These are phyloP conservation scores for Wickerhamiella alocasiicola DNA, from an alignment of 805 yeast genomes.

Conservation along the genomic window DNA sequence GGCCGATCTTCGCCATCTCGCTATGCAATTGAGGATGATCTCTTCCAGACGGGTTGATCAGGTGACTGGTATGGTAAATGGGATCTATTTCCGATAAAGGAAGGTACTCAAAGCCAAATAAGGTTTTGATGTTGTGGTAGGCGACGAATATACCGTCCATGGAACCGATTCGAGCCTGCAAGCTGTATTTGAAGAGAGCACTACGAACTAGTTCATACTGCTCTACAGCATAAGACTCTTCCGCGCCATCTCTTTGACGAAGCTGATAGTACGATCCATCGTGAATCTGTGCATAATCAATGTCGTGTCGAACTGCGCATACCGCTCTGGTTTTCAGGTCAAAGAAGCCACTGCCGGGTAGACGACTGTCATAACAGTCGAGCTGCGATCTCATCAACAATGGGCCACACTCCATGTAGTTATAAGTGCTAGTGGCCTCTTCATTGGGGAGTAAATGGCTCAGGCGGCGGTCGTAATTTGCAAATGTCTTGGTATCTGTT, in stretches of 20 bases:
- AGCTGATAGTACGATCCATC: constrained; percentile 59
- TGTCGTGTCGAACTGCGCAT: constrained; percentile 69
- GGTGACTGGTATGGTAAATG: constrained; percentile 39
- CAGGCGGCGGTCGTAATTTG: constrained; percentile 26
- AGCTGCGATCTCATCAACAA: constrained; percentile 82
- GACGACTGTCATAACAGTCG: constrained; percentile 61
- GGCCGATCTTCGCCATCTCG: constrained; percentile 27
- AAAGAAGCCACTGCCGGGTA: constrained; percentile 87
- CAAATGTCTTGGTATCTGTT: constrained; percentile 41
- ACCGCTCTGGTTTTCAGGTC: constrained; percentile 90
- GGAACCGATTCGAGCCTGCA: constrained; percentile 88
- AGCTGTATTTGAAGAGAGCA: constrained; percentile 67
- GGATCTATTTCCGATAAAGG: constrained; percentile 63
- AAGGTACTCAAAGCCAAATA: constrained; percentile 85
- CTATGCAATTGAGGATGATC: constrained; percentile 20
- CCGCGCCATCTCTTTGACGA: constrained; percentile 44
- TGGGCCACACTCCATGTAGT: constrained; percentile 55
- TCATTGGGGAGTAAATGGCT: constrained; percentile 10
- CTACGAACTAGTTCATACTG: constrained; percentile 60
- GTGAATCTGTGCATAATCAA: constrained; percentile 43
- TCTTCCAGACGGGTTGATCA: constrained; percentile 16
- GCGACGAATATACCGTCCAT: constrained; percentile 96
- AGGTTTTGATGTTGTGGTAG: constrained; percentile 65
- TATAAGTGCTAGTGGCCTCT: constrained; percentile 35
- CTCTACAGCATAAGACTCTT: constrained; percentile 77